Evolutionary conservation across 805 yeast genomes (phyloP), one percentile per base, ranked within the genome.

Genomic region (Candida oleophila): DNA sequence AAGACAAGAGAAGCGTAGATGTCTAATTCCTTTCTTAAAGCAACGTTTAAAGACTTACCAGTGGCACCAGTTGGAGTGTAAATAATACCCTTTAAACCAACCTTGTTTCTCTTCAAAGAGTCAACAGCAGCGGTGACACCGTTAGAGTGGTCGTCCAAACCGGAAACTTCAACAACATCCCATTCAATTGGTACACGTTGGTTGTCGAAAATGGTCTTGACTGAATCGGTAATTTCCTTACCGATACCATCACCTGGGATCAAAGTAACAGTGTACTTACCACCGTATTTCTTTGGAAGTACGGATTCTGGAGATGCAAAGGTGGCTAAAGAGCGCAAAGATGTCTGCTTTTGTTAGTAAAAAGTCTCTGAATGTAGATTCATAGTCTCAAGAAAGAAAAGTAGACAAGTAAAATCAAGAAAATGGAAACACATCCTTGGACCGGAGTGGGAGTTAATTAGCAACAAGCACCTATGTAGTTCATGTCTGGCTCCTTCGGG

Each of bases 241-340:
- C 99, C 99, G 58, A 92, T 90, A 79, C 99, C 99, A 66, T 92
- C 98, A 75, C 98, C 98, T 74, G 91, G 97, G 61, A 94, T 92
- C 76, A 94, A 78, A 39, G 99, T 92, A 53, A 94, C 99, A 46
- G 92, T 87, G 78, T 82, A 91, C 66, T 85, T 85, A 52, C 97
- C 96, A 58, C 98, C 98, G 74, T 89, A 90, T 73, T 88, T 87
- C 76, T 89, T 89, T 61, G 96, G 95, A 61, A 87, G 76, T 53
- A 79, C 78, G 50, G 78, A 61, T 65, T 82, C 87, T 46, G 85
- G 77, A 22, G 83, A 69, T 47, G 82, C 78, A 47, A 77, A 67
- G 43, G 89, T 77, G 49, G 89, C 87, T 50, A 73, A 65, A 45
- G 67, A 54, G 64, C 77, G 74, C 47, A 63, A 42, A 38, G 68